phyloP scores from a whole-genome alignment of 371 early-diverging fungal species.

The Mortierella sp. region DNA sequence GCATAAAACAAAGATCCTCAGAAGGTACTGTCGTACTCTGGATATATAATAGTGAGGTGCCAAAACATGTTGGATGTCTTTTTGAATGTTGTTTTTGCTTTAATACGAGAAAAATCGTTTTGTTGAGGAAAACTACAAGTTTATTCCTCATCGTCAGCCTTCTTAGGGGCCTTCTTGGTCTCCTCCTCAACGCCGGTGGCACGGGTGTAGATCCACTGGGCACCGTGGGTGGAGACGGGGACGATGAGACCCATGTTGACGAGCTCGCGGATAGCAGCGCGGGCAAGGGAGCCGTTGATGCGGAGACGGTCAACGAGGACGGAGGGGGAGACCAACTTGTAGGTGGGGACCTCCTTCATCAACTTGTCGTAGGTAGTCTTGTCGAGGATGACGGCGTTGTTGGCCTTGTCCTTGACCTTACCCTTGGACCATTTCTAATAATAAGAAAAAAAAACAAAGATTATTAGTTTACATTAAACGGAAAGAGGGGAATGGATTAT shows the following conservation, averaged over 20 bases:
- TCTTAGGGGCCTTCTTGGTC: constrained; percentile 57
- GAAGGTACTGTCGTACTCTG: no score
- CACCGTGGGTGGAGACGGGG: constrained; percentile 87
- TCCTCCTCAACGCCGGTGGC: constrained; percentile 82
- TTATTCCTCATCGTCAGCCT: constrained; percentile 51
- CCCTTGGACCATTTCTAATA: constrained; percentile 66
- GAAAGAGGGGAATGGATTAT: no score
- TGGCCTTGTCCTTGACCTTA: constrained; percentile 67
- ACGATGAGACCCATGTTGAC: constrained; percentile 93
- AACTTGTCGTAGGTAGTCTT: constrained; percentile 62
- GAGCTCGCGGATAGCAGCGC: constrained; percentile 93
- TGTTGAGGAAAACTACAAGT: constrained; percentile 7
- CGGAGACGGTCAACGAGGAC: constrained; percentile 98
- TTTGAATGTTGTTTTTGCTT: no score
- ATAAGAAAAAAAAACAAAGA: not conserved
- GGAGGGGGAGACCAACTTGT: constrained; percentile 98
- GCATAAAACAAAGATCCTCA: no score
- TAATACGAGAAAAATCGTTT: no score
- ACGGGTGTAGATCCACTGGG: constrained; percentile 97
- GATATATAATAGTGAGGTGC: no score
- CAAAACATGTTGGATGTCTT: no score
- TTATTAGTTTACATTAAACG: no score
- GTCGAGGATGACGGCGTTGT: constrained; percentile 68
- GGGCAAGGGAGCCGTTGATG: constrained; percentile 97
- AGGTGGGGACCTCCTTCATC: constrained; percentile 98